These are phyloP conservation scores for Populus alba DNA, from an alignment of 345 rosid species.

Conservation along the genomic window DNA sequence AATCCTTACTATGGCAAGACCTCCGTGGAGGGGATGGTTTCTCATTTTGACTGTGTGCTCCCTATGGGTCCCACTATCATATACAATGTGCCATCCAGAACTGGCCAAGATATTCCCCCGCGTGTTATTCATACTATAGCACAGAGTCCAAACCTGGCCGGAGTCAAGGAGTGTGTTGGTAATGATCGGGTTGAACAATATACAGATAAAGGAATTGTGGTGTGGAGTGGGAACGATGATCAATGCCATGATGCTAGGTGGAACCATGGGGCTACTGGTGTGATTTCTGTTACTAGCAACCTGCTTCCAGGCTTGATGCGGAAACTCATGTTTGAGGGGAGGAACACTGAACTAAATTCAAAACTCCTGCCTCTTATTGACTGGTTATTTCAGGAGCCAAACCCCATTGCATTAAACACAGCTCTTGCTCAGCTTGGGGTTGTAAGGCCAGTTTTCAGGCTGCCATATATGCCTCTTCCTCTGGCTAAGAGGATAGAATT, in stretches of 20 bases:
- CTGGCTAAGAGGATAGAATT: constrained; percentile 57
- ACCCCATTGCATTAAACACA: constrained; percentile 81
- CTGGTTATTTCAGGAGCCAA: constrained; percentile 78
- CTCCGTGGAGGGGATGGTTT: constrained; percentile 63
- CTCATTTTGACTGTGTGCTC: constrained; percentile 68
- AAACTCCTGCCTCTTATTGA: constrained; percentile 71
- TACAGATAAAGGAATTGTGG: constrained; percentile 59
- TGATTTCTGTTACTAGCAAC: constrained; percentile 74
- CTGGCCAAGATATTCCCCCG: constrained; percentile 79
- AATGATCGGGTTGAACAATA: constrained; percentile 61
- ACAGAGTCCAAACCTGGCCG: constrained; percentile 61
- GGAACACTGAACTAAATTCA: constrained; percentile 47
- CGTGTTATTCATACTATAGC: constrained; percentile 53
- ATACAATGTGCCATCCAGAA: constrained; percentile 80
- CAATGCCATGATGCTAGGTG: constrained; percentile 85
- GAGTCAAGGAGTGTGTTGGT: constrained; percentile 76
- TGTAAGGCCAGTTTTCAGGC: constrained; percentile 70
- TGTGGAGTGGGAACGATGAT: constrained; percentile 88
- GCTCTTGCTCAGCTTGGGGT: constrained; percentile 89
- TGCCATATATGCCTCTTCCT: constrained; percentile 79
- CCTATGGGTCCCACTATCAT: constrained; percentile 83
- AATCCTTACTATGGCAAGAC: constrained; percentile 94
- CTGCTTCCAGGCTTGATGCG: constrained; percentile 65
- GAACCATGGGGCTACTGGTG: constrained; percentile 71
- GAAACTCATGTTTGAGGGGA: constrained; percentile 65